A percentile compares a stretch with the other conserved stretches of the same genome.
These are phyloP conservation scores for Aureobasidium vineae DNA, from an alignment of 2,329 filamentous ascomycete species.

Conservation along the genomic window DNA sequence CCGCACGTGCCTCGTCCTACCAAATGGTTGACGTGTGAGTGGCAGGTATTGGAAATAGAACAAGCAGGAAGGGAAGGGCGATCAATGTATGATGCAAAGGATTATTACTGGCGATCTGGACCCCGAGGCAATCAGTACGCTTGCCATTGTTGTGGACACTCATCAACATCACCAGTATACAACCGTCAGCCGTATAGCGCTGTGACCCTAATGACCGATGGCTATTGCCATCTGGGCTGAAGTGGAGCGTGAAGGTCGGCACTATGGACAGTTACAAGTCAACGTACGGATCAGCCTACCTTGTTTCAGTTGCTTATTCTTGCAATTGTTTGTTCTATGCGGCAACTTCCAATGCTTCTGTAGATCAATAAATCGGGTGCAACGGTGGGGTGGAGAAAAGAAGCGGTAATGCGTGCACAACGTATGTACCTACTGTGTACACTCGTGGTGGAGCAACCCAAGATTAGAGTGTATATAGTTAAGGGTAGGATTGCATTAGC, in stretches of 20 bases:
- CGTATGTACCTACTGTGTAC: not conserved
- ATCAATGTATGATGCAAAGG: constrained; percentile 18
- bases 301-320: constrained; percentile 20
- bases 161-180: not conserved
- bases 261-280: constrained; percentile 2
- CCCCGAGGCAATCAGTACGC: not conserved
- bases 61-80: not conserved
- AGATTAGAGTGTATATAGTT: not conserved
- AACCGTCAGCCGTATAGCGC: constrained; percentile 8
- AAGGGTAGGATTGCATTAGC: constrained; percentile 8
- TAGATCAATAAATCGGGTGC: not conserved
- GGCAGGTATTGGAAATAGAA: constrained; percentile 10
- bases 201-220: not conserved
- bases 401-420: not conserved
- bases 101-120: constrained; percentile 6
- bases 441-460: not conserved
- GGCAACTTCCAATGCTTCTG: not conserved
- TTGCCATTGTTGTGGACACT: not conserved
- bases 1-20: constrained; percentile 9
- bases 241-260: not conserved
- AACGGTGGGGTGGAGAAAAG: not conserved
- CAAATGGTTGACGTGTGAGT: not conserved
- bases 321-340: not conserved
- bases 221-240: not conserved
- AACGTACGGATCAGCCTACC: not conserved